Evolutionary conservation across 495 filamentous ascomycete genomes (phyloP), one percentile per base, ranked within the genome.

Genomic region (Hapsidospora chrysogenum): DNA sequence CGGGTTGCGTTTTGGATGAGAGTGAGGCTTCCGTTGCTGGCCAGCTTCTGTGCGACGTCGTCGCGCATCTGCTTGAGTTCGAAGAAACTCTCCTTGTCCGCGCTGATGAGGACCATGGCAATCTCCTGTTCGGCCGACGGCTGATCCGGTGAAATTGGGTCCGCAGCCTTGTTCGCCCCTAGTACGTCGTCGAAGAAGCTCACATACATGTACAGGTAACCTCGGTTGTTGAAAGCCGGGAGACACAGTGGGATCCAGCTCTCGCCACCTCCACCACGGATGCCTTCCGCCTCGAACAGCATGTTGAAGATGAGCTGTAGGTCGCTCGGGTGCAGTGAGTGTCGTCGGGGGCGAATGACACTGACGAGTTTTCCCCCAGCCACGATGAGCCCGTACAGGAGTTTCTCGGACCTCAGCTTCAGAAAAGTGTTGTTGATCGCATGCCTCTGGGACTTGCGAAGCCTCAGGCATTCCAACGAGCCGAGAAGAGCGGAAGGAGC

Each of bases 161-260:
- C n/a, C 27, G 54, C 55, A 25, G 52, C 51, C 22, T 64, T 44
- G 29, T 65, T 57, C 16, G 56, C 53, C n/a, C 53, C 52, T 3
- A 27, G 29, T 9, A 29, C 33, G 10, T 36, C 31, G 42, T 68
- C 64, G 35, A 96, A 67, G 49, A 95, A 99, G 57, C 81, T 89
- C 51, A 96, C 87, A 51, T 95, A 99, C 82, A 95, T 95, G 60
- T 96, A 94, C 2, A 99, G 68, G 51, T 89, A 96, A n/a, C 92
- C 92, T 31, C 75, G 79, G 48, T 80, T 92, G 60, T 99, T 99
- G 61, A 99, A 99, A 4, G 85, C 86, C 8, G 92, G 92, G 8
- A 99, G 69, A 45, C 92, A 96, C 6, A 99, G 67, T 2, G 92
- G 92, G 25, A 94, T 87, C 92, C 92, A 96, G 46, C 86, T 94